phyloP scores from a whole-genome alignment of 139 green algal species.

The Dunaliella primolecta region DNA sequence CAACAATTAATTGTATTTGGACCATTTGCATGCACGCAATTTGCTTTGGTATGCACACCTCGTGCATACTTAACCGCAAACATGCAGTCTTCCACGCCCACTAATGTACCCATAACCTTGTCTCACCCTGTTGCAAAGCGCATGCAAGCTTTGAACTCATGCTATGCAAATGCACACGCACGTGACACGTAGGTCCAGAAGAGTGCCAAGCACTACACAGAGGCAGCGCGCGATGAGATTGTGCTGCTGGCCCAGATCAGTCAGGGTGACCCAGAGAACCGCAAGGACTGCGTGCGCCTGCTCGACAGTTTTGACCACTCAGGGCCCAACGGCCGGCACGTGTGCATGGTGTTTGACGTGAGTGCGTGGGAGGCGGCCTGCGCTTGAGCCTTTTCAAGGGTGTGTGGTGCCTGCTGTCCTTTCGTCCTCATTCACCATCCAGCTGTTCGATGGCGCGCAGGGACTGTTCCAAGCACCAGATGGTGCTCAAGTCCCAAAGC shows the following conservation, averaged over 20 bases:
- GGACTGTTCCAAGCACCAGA: too few relatives aligned
- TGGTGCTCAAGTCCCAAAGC: too few relatives aligned
- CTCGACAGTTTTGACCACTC: slow-evolving; percentile 92
- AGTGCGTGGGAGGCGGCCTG: background rate
- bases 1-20: too few relatives aligned
- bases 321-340: slow-evolving; percentile 88
- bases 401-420: background rate
- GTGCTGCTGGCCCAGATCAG: slow-evolving; percentile 79
- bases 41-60: too few relatives aligned
- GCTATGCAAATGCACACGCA: background rate
- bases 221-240: slow-evolving; percentile 96
- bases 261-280: slow-evolving; percentile 57
- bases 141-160: too few relatives aligned
- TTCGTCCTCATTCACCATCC: too few relatives aligned
- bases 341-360: slow-evolving; percentile 98
- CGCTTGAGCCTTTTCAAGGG: background rate
- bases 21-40: too few relatives aligned
- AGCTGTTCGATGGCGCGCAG: too few relatives aligned
- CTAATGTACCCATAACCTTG: too few relatives aligned
- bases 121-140: too few relatives aligned
- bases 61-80: too few relatives aligned
- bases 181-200: slow-evolving; percentile 85
- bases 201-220: slow-evolving; percentile 91
- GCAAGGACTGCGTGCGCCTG: slow-evolving; percentile 67
- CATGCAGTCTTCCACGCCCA: too few relatives aligned